Evolutionary conservation across 805 yeast genomes (phyloP), one percentile per base, ranked within the genome.

Genomic region (Debaryomyces castellii): DNA sequence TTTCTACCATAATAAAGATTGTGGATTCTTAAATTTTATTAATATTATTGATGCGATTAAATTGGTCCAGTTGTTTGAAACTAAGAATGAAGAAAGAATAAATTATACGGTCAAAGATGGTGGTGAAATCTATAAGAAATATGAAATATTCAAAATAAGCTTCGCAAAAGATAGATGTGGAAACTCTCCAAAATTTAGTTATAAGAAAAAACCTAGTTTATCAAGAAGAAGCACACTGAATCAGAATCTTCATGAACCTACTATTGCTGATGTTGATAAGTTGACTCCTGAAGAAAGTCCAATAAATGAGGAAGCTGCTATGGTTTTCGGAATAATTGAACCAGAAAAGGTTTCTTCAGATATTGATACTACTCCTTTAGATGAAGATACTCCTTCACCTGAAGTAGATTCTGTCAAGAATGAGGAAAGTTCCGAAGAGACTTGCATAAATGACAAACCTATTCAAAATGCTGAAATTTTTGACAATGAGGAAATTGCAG

Each of bases 121-220:
- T 10, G 64, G 63, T 5, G 51, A 51, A 22, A 60, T 70, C 43
- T 71, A 58, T 47, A 64, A 73, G 25, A 74, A 73, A 51, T 87
- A 86, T 55, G 55, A 55, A 35, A 67, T 73, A 4, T 79, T 81
- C 53, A 80, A 81, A 48, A 80, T 87, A 38, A 78, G 80, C 41
- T 87, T 76, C 63, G 95, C 89, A 39, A 84, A 84, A 55, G 95
- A 87, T 64, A 74, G 95, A 58, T 87, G 95, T 68, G 95, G 86
- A 2, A 85, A 85, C 57, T 88, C 78, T 25, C 85, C 82, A 48
- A 85, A 78, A 66, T 72, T 71, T 45, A 66, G 67, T 52, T 66
- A 60, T 62, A 74, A 64, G 60, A 81, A 70, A 65, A 69, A 58
- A 51, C 65, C 64, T 51, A 36, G 35, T 16, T 37, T 39, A 20